Evolutionary conservation across 176 grass and related monocot genomes (phyloP).

Genomic region (Musa schizocarpa): DNA sequence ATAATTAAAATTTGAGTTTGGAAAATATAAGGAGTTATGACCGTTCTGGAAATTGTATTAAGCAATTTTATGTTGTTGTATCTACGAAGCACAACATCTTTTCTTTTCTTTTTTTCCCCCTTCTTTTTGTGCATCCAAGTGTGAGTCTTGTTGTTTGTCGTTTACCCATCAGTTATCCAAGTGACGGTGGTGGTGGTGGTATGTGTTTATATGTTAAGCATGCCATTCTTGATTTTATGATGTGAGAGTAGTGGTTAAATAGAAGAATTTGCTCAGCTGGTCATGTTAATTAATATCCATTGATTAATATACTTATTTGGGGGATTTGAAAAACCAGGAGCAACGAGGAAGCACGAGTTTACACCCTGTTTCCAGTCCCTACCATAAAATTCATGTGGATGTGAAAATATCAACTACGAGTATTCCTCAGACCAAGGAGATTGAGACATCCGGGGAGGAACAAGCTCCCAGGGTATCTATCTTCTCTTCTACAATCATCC

Average conservation of each 20-base stretch:
- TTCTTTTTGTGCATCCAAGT: too few species aligned
- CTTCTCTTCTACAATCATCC: neutral
- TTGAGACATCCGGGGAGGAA: conserved; percentile 28
- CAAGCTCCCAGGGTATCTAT: conserved; percentile 44
- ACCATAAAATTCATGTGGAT: neutral
- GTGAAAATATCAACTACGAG: neutral
- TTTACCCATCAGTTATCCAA: too few species aligned
- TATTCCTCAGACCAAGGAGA: neutral
- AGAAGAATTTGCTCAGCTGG: neutral
- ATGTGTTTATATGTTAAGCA: neutral
- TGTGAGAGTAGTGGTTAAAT: neutral
- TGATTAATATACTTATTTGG: neutral
- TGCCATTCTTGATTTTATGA: neutral
- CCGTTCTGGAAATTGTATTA: too few species aligned
- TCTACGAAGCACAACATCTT: too few species aligned
- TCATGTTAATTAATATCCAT: neutral
- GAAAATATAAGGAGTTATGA: too few species aligned
- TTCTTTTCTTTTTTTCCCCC: too few species aligned
- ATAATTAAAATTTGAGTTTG: too few species aligned
- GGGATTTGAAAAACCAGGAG: neutral
- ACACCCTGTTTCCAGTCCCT: neutral
- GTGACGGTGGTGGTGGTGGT: too few species aligned
- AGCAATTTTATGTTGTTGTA: too few species aligned
- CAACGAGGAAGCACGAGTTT: neutral
- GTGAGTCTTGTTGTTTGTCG: too few species aligned